Evolutionary conservation across 371 early-diverging fungal species (phyloP).

Genomic region (Mortierella sp.): DNA sequence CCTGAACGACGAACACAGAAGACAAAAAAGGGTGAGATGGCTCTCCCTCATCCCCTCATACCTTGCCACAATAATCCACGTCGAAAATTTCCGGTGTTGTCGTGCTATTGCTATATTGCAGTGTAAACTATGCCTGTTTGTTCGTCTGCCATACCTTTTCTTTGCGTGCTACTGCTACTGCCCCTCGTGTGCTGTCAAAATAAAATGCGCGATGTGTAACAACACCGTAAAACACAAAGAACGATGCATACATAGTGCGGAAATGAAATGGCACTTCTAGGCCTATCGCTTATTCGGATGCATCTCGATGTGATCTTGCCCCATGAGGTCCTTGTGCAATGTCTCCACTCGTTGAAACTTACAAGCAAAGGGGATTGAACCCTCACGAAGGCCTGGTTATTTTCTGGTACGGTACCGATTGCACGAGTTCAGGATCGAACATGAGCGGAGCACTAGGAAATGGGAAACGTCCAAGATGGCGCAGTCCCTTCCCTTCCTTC

Average conservation of each 20-base stretch:
- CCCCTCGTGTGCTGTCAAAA: no score
- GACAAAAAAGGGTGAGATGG: neutral
- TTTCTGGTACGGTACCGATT: no score
- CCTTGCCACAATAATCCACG: neutral
- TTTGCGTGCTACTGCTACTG: neutral
- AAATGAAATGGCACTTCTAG: neutral
- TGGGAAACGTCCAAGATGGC: no score
- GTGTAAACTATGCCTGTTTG: neutral
- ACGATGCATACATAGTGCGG: neutral
- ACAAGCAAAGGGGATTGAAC: no score
- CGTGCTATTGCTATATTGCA: neutral
- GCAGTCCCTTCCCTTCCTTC: no score
- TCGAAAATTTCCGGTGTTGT: neutral
- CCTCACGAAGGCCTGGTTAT: no score
- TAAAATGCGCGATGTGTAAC: neutral
- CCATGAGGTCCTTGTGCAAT: neutral
- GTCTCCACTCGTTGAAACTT: no score
- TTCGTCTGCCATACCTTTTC: neutral
- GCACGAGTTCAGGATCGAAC: no score
- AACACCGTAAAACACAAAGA: neutral
- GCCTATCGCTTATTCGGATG: neutral
- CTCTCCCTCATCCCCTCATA: neutral
- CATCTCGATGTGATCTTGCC: neutral
- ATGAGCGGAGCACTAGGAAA: no score
- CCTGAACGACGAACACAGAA: neutral